Evolutionary conservation across 2,329 filamentous ascomycete species (phyloP).

Genomic region (Akanthomyces dipterigenus): DNA sequence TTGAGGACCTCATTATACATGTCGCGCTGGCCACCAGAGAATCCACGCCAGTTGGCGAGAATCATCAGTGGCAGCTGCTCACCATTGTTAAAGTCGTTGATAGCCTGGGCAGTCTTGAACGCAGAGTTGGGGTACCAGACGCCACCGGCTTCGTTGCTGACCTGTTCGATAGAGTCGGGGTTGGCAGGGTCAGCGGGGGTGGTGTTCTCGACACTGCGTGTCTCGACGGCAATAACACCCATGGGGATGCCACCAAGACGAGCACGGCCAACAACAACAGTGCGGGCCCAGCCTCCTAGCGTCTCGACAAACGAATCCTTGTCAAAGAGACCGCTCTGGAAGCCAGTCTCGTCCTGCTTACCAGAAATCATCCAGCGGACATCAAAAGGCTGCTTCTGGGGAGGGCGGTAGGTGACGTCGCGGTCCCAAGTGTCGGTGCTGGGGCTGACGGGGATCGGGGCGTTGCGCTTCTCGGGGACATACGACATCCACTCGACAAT

Average conservation of each 20-base stretch:
- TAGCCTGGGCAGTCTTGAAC: constrained; percentile 98
- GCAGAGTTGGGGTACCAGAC: constrained; percentile 99
- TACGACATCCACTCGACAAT: constrained; percentile 98
- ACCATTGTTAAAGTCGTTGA: constrained; percentile 98
- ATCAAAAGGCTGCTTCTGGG: constrained; percentile 80
- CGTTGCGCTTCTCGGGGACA: constrained; percentile 90
- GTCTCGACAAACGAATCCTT: constrained; percentile 95
- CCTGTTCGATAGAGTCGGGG: constrained; percentile 94
- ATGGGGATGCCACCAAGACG: constrained; percentile 95
- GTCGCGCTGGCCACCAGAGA: constrained; percentile 98
- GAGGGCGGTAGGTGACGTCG: constrained; percentile 76
- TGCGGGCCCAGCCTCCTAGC: constrained; percentile 93
- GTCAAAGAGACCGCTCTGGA: constrained; percentile 89
- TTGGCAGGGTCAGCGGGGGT: constrained; percentile 96
- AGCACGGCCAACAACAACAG: constrained; percentile 92
- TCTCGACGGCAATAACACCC: constrained; percentile 97
- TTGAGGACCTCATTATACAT: constrained; percentile 99
- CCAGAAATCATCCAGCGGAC: constrained; percentile 90
- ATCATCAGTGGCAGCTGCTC: constrained; percentile 99
- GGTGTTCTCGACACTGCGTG: constrained; percentile 91
- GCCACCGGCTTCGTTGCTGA: constrained; percentile 90
- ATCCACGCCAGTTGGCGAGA: constrained; percentile 98
- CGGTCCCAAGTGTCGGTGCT: constrained; percentile 86
- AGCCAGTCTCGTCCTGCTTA: constrained; percentile 68
- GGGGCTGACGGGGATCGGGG: constrained; percentile 86